These are phyloP conservation scores for Dimocarpus longan DNA, from an alignment of 345 rosid species.

Conservation along the genomic window DNA sequence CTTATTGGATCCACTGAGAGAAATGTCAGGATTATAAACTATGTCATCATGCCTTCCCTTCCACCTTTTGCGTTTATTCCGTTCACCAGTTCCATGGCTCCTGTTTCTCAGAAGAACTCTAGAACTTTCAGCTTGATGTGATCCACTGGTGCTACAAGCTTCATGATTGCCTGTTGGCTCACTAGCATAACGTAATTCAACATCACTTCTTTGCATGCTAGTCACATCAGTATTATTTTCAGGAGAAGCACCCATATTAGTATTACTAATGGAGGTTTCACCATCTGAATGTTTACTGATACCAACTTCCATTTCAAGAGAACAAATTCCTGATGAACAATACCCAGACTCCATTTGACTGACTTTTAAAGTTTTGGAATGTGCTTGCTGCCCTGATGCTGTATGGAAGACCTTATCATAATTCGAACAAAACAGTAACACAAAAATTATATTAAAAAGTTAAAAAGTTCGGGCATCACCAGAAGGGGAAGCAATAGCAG, in stretches of 20 bases:
- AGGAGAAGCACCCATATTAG: constrained; percentile 40
- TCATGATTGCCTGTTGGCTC: constrained; percentile 52
- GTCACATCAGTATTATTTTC: constrained; percentile 48
- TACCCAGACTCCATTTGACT: constrained; percentile 43
- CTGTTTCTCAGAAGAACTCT: constrained; percentile 50
- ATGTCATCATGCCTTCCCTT: constrained; percentile 77
- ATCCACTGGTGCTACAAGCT: constrained; percentile 88
- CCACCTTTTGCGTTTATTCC: constrained; percentile 93
- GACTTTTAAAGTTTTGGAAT: constrained; percentile 40
- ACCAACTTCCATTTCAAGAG: constrained; percentile 54
- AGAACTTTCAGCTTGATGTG: constrained; percentile 50
- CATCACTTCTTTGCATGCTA: constrained; percentile 49
- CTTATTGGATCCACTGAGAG: constrained; percentile 44
- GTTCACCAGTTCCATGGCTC: constrained; percentile 54
- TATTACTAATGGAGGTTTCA: constrained; percentile 44
- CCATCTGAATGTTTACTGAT: constrained; percentile 58
- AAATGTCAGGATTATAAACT: constrained; percentile 39
- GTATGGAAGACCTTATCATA: constrained; percentile 13
- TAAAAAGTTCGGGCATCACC: constrained; percentile 38
- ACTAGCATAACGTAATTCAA: constrained; percentile 57
- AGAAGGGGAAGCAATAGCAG: constrained; percentile 37
- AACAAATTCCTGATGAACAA: constrained; percentile 49
- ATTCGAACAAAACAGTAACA: constrained; percentile 16
- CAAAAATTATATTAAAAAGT: constrained; percentile 6
- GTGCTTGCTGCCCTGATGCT: constrained; percentile 44